Evolutionary conservation across 805 yeast genomes (phyloP).

Genomic region (Starmerella khaoyaiensis): DNA sequence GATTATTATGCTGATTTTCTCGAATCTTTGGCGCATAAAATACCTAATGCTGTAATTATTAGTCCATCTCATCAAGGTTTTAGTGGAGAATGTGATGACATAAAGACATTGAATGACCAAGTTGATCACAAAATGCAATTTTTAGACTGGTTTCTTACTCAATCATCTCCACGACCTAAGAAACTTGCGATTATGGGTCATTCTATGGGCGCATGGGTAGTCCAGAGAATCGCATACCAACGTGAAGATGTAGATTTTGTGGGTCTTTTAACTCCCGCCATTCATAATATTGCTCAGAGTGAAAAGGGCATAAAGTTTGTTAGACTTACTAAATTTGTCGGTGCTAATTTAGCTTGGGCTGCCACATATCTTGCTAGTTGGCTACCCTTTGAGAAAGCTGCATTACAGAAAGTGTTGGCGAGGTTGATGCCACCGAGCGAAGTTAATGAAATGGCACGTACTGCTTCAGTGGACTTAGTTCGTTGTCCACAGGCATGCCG

Average conservation of each 20-base stretch:
- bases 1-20: constrained; percentile 51
- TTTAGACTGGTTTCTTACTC: constrained; percentile 31
- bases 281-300: constrained; percentile 44
- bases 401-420: not conserved
- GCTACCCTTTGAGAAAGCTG: constrained; percentile 4
- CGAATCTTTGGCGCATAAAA: constrained; percentile 30
- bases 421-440: constrained; percentile 11
- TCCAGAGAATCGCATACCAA: constrained; percentile 38
- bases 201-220: constrained; percentile 56
- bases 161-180: constrained; percentile 3
- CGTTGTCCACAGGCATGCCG: constrained; percentile 34
- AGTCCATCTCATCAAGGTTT: constrained; percentile 59
- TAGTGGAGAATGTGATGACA: constrained; percentile 21
- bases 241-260: constrained; percentile 29
- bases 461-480: constrained; percentile 26
- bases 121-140: constrained; percentile 43
- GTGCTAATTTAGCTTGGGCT: constrained; percentile 8
- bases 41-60: constrained; percentile 40
- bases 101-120: constrained; percentile 40
- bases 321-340: constrained; percentile 19
- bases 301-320: constrained; percentile 31
- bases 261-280: constrained; percentile 60
- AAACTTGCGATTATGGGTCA: constrained; percentile 42
- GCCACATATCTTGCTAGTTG: constrained; percentile 2
- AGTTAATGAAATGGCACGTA: constrained; percentile 5